Base-by-base conservation (phyloP, 2,329 filamentous ascomycete species). In the Aureobasidium zeae region DNA sequence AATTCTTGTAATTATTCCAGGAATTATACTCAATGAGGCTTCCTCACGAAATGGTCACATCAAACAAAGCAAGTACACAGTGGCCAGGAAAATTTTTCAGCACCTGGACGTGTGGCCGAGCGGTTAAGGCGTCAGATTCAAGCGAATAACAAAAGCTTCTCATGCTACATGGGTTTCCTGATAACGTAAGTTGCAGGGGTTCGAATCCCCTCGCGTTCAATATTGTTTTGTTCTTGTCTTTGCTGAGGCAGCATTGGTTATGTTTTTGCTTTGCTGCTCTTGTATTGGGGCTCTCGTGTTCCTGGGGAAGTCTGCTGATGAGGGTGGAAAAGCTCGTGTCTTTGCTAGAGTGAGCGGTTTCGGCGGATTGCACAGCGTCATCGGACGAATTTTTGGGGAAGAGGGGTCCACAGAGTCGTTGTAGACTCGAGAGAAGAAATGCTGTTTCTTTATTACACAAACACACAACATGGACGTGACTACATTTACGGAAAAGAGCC, bases 391-490 rank as follows among this genome's bases (percentile, higher is more conserved):
- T 43, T 43, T 43, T 43, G 39, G 30, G 39, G n/a, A n/a, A 34
- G 39, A 33, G 29, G 2, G 30, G 29, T 21, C 28, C 13, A 9
- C 15, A 16, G 39, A 43, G 39, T 43, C 39, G 34, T 30, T 19
- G 22, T 30, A 30, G n/a, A n/a, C n/a, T n/a, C n/a, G n/a, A n/a
- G n/a, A 10, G 33, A 37, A 17, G 38, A 22, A 29, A 21, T 26
- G 39, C 21, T 43, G 29, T 34, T 43, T 42, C 16, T 16, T 32
- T 11, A 26, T 43, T 28, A 22, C 13, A 32, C 16, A 6, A n/a
- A 17, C 12, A 26, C 7, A 43, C 56, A 39, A 32, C 5, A 69
- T 69, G 66, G 66, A 68, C 51, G 64, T 57, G 39, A 58, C 63
- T 56, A 54, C 63, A 48, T 68, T 68, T 45, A 66, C 64, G 21